phyloP scores from a whole-genome alignment of 1,284 basidiomycete species.

The Taiwanofungus camphoratus region DNA sequence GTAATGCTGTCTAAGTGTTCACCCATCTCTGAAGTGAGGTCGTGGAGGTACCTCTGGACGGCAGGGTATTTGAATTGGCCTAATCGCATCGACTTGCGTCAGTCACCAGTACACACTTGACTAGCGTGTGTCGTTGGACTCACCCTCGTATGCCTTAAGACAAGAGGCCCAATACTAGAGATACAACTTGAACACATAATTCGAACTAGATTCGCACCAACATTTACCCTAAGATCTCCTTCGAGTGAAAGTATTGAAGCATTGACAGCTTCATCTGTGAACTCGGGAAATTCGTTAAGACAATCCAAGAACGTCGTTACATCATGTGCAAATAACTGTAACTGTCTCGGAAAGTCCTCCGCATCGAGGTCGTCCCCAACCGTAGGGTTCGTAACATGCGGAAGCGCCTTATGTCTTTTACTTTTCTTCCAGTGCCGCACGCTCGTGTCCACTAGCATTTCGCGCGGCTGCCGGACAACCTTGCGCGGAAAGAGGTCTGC shows the following conservation, averaged over 20 bases:
- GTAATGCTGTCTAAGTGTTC: constrained; percentile 66
- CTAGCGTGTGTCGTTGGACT: constrained; percentile 2
- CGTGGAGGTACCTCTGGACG: constrained; percentile 68
- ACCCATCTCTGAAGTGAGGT: constrained; percentile 61
- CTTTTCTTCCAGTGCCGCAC: constrained; percentile 21
- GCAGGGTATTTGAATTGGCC: constrained; percentile 66
- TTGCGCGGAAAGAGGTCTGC: constrained; percentile 66
- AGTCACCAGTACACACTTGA: neutral
- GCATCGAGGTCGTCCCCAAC: constrained; percentile 52
- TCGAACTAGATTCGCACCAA: too few relatives aligned
- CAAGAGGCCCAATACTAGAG: constrained; percentile 65
- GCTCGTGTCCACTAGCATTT: constrained; percentile 34
- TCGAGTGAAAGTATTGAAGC: constrained; percentile 59
- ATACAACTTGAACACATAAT: constrained; percentile 9
- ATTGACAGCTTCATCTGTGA: constrained; percentile 67
- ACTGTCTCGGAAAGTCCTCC: constrained; percentile 58
- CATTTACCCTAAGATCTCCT: constrained; percentile 54
- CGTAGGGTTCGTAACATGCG: constrained; percentile 45
- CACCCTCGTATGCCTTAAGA: constrained; percentile 55
- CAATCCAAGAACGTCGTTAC: constrained; percentile 60
- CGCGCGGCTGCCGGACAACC: constrained; percentile 40
- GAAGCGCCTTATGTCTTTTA: constrained; percentile 28
- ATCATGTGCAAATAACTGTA: constrained; percentile 52
- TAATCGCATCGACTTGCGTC: constrained; percentile 21
- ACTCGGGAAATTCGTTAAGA: constrained; percentile 71